Evolutionary conservation across 352 stramenopile genomes (phyloP), one percentile per base, ranked within the genome.

Genomic region (Pythium phragmitis): DNA sequence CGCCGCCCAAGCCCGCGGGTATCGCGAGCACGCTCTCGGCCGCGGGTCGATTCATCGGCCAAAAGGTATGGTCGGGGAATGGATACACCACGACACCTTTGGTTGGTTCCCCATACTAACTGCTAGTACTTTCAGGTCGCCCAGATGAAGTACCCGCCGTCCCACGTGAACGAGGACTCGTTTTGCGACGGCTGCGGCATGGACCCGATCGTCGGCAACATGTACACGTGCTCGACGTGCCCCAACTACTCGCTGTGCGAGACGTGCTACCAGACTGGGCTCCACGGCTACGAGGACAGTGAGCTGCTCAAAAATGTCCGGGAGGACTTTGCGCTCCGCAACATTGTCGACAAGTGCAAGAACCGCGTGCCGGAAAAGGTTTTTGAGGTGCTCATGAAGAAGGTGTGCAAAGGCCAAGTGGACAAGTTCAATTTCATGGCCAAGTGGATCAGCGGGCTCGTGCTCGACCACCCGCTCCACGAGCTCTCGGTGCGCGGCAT

Each of bases 121-220:
- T 39, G 34, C 11, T 13, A 39, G 4, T 39, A 14, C 11, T 28
- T 41, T 23, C 28, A 85, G 76, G 74, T 96, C 26, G 80, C 85
- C 46, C 73, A 84, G 62, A 80, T 92, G 73, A 94, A 94, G 70
- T 79, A 88, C 46, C 75, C 84, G 46, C 65, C 81, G 14, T 74
- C 73, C 8, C 79, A 94, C 53, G 77, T 96, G 46, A 92, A 96
- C 70, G 82, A 92, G 14, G 84, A 96, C 67, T 94, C 87, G 65
- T 96, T 96, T 77, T 96, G 87, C 67, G 87, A 96, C 60, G 87
- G 87, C 58, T 96, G 87, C 56, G 87, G 87, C 60, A 92, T 96
- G 87, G 85, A 94, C 63, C 87, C 87, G 17, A 90, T 96, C 64
- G 70, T 94, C 16, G 87, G 87, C 34, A 85, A 93, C 75, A 93